Evolutionary conservation across 352 stramenopile genomes (phyloP), one percentile per base, ranked within the genome.

Genomic region (Stramenopiles sp.): DNA sequence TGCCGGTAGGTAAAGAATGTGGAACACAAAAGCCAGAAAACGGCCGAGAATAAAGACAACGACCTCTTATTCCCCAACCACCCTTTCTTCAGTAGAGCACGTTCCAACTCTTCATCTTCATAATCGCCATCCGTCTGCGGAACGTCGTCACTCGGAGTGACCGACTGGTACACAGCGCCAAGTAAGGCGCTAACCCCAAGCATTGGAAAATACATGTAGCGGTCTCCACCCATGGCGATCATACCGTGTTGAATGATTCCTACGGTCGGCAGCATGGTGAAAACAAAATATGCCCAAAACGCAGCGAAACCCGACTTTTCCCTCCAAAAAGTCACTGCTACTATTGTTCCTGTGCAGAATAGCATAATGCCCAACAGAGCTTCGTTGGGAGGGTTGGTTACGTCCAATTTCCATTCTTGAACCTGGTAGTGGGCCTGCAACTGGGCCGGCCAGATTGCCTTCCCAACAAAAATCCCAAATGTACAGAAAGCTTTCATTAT

Each of bases 231-330:
- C 71, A 80, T 79, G 0, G 82, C 76, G 68, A 89, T 79, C 37
- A 89, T 84, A 1, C 85, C 84, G 53, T 90, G 85, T 75, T 89
- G 85, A 30, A 90, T 80, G 36, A 90, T 76, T 0, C 85, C 84
- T 4, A 79, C 83, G 0, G 85, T 84, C 0, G 84, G 85, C 4
- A 90, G 68, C 3, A 86, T 6, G 78, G 88, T 85, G 1, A 79
- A 34, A 3, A 79, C 49, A 37, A 83, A 85, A 75, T 83, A 84
- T 1, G 74, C 33, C 2, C 80, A 63, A 63, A 63, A 63, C 25
- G 12, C 43, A 63, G 25, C 12, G 12, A 63, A 25, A 18, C 25
- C 43, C 43, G 43, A 25, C 12, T 63, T 63, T 18, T 12, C 12
- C 25, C 25, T 63, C 25, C 12, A 63, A 18, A 18, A 18, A 12